Evolutionary conservation across 202 grass and related monocot genomes (phyloP), one percentile per base, ranked within the genome.

Genomic region (Setaria viridis): DNA sequence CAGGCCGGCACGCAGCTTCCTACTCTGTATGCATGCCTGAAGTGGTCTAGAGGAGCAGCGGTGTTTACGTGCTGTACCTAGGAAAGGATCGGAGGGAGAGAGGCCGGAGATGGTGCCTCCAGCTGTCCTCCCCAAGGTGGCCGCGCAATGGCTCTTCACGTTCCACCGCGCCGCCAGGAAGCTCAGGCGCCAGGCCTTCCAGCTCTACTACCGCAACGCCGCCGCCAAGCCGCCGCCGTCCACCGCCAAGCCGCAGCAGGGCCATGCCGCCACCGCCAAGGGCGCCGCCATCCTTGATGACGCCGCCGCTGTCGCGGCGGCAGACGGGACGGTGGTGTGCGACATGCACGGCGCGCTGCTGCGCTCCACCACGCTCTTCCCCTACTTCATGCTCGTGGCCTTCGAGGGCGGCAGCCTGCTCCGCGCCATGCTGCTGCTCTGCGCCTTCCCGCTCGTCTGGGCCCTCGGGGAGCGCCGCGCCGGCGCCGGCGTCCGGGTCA

Each of bases 331-430:
- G n/a, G 33, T 94, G 20, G 85, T 91, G 21, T 97, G 70, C 60
- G 88, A 89, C 78, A 62, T 94, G 65, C 78, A 94, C 50, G 91
- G 83, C 58, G 65, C 87, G 32, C 82, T 99, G 25, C 88, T 99
- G 15, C 67, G 90, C 55, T 77, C 91, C 21, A 37, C 48, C 0
- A 63, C 82, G 34, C 60, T 85, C 19, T 99, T 99, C 76, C 93
- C 96, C 66, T 99, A 86, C 96, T 99, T 99, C 93, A 99, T 99
- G 93, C 88, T 99, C 17, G 90, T 99, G 50, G 91, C 96, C 20
- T 96, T 70, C 55, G 96, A 99, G 91, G 96, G 91, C 1, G 96
- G 93, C 19, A 84, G 93, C 81, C 60, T 92, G 3, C 43, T 93
- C 11, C 88, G 96, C 35, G 89, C 91, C 15, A 5, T 87, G 67